Conservation (phyloP, 2,329 filamentous ascomycete species). For the Cladosporium velox region DNA sequence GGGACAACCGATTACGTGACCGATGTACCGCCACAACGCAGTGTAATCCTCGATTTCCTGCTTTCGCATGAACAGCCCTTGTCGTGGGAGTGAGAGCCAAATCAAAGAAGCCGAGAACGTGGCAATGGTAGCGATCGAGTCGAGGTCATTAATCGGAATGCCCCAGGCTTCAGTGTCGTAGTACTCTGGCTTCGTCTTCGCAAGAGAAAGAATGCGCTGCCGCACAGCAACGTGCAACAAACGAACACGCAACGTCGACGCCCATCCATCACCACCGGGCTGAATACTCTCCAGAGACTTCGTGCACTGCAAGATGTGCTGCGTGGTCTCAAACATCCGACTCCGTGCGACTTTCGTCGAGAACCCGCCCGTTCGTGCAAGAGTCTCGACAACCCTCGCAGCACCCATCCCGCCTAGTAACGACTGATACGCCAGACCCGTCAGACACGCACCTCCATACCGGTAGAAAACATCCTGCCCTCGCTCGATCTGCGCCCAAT, state of each 20-base stretch:
- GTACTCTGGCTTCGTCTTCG: constrained; percentile 59
- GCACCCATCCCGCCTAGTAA: constrained; percentile 72
- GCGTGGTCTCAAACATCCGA: constrained; percentile 71
- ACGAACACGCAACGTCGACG: constrained; percentile 66
- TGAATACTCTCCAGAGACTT: constrained; percentile 64
- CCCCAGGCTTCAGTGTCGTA: constrained; percentile 62
- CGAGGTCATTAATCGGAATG: constrained; percentile 73
- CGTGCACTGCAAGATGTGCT: constrained; percentile 73
- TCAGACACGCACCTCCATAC: constrained; percentile 68
- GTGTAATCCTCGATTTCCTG: constrained; percentile 70
- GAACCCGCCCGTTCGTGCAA: constrained; percentile 74
- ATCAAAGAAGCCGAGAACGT: constrained; percentile 70
- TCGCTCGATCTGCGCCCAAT: constrained; percentile 73
- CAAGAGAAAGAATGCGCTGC: constrained; percentile 63
- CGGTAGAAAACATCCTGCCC: constrained; percentile 78
- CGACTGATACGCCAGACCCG: constrained; percentile 64
- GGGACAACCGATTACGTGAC: constrained; percentile 69
- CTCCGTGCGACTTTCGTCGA: constrained; percentile 65
- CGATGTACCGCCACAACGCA: constrained; percentile 75
- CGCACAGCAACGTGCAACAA: constrained; percentile 70
- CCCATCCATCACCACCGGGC: constrained; percentile 67
- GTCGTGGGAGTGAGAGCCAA: constrained; percentile 69
- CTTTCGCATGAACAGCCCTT: constrained; percentile 66
- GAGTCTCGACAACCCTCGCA: constrained; percentile 71
- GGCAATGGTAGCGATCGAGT: constrained; percentile 70